Conservation (phyloP, 345 rosid genomes). For the Conringia planisiliqua region DNA sequence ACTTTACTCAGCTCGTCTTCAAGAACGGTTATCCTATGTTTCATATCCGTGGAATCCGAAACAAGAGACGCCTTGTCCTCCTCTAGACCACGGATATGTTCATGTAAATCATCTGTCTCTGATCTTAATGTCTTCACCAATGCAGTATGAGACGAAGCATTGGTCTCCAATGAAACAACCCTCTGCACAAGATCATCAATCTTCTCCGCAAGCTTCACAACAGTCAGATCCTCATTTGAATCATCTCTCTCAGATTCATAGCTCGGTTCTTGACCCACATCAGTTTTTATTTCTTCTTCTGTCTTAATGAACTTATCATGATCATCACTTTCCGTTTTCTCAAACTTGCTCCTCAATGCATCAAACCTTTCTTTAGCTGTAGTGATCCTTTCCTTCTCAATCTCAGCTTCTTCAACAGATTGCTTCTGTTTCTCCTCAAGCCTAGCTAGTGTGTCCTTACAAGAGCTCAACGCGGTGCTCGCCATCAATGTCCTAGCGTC, state of each 20-base stretch:
- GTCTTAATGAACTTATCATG: constrained; percentile 17
- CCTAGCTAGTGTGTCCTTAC: constrained; percentile 54
- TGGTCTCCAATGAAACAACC: constrained; percentile 56
- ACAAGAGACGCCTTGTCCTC: constrained; percentile 53
- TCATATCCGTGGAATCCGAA: constrained; percentile 40
- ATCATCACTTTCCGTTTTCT: constrained; percentile 13
- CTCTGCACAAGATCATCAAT: constrained; percentile 76
- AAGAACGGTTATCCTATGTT: constrained; percentile 42
- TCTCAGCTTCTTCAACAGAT: constrained; percentile 47
- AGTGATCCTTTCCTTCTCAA: constrained; percentile 49
- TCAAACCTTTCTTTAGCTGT: constrained; percentile 44
- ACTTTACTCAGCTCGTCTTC: constrained; percentile 60
- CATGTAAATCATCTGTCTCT: constrained; percentile 56
- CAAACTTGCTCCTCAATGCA: constrained; percentile 37
- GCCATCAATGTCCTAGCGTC: constrained; percentile 85
- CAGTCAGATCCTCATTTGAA: constrained; percentile 36
- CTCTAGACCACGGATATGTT: constrained; percentile 50
- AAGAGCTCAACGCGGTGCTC: constrained; percentile 60
- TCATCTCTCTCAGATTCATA: constrained; percentile 38
- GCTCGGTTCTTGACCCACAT: constrained; percentile 18
- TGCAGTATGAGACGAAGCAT: constrained; percentile 59
- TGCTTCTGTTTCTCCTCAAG: constrained; percentile 58
- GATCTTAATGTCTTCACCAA: constrained; percentile 53
- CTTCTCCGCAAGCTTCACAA: constrained; percentile 57
- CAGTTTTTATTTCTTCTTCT: neutral